Conservation (phyloP, 2,329 filamentous ascomycete genomes). For the Rhynchosporium secalis region DNA sequence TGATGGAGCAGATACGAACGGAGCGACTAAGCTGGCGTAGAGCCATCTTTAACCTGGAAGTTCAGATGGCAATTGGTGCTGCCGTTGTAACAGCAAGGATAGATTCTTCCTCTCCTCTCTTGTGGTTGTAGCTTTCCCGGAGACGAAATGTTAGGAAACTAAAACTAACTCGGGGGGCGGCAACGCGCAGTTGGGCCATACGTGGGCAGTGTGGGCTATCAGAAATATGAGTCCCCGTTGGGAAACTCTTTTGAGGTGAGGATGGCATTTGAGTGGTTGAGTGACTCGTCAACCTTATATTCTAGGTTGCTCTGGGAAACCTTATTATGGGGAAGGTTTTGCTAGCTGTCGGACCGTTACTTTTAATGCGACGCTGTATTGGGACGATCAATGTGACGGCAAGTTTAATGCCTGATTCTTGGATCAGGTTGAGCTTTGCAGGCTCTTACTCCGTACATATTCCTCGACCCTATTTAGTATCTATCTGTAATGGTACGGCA, state of each 20-base stretch:
- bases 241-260: not conserved
- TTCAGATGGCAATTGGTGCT: no score
- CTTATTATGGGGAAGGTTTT: conserved; percentile 1
- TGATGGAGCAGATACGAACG: conserved; percentile 6
- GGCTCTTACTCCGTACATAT: no score
- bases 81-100: not conserved
- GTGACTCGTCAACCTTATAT: conserved; percentile 7
- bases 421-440: no score
- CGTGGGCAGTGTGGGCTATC: conserved; percentile 6
- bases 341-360: not conserved
- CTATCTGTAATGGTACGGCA: no score
- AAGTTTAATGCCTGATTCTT: not conserved
- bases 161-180: not conserved
- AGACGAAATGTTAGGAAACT: not conserved
- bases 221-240: not conserved
- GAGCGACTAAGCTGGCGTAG: conserved; percentile 9
- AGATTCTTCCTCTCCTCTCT: conserved; percentile 6
- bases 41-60: conserved; percentile 2
- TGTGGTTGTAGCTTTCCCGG: not conserved
- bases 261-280: conserved; percentile 1
- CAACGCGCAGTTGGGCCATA: conserved; percentile 1
- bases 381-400: conserved; percentile 2
- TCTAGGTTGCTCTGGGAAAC: not conserved
- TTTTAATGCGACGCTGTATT: conserved; percentile 9
- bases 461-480: not conserved